Percentiles rank a stretch among this genome's conserved stretches.
phyloP scores from a whole-genome alignment of 768 basidiomycete species.

The Mycena albidolilacea region DNA sequence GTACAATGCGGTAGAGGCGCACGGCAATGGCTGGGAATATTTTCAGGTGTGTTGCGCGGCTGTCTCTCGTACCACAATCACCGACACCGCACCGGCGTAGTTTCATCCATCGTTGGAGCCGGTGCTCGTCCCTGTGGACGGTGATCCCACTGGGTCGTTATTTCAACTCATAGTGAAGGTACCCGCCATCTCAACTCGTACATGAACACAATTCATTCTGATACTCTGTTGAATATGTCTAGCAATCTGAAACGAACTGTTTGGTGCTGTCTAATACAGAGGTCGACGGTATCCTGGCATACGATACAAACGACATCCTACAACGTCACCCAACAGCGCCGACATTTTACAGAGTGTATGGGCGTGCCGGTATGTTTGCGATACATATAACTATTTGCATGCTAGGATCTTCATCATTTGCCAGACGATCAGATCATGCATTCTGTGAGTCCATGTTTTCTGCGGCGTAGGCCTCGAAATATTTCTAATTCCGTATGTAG shows the following conservation, averaged over 20 bases:
- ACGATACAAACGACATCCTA: constrained; percentile 16
- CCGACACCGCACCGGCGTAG: background rate
- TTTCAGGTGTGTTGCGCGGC: constrained; percentile 16
- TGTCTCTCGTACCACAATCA: background rate
- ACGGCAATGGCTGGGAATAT: constrained; percentile 18
- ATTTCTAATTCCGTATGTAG: constrained; percentile 5
- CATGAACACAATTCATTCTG: constrained; percentile 1
- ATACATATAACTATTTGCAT: constrained; percentile 4
- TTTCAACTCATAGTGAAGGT: constrained; percentile 29
- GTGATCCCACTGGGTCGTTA: constrained; percentile 13
- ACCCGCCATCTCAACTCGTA: background rate
- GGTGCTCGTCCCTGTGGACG: constrained; percentile 23
- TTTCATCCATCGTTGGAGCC: background rate
- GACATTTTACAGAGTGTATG: constrained; percentile 13
- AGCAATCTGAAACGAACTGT: constrained; percentile 17
- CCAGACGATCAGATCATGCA: constrained; percentile 28
- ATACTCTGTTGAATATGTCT: background rate
- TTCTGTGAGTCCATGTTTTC: constrained; percentile 13
- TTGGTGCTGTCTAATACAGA: constrained; percentile 11
- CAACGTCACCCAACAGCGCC: constrained; percentile 14
- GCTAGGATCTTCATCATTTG: background rate
- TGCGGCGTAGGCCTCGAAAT: background rate
- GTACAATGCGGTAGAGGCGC: background rate
- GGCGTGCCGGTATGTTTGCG: constrained; percentile 6
- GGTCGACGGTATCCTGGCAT: constrained; percentile 16